phyloP scores from a whole-genome alignment of 2,329 filamentous ascomycete species.

The Venturia effusa region DNA sequence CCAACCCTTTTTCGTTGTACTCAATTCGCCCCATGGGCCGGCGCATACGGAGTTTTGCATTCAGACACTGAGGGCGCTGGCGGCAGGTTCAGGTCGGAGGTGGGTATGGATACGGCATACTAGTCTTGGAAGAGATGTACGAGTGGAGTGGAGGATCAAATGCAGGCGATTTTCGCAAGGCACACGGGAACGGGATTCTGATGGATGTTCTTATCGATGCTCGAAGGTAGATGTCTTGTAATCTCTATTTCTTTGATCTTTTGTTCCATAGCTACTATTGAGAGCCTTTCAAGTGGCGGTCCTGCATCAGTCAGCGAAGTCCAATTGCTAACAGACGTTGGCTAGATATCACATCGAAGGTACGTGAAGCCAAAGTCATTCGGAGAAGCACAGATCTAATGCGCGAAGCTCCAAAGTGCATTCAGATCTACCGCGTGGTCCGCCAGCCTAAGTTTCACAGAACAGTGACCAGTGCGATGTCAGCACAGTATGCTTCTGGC shows the following conservation, averaged over 20 bases:
- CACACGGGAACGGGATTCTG: neutral
- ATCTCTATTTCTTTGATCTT: neutral
- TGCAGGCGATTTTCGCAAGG: neutral
- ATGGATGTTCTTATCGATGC: neutral
- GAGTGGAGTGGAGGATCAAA: neutral
- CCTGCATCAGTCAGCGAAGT: neutral
- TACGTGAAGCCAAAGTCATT: neutral
- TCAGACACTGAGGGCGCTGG: neutral
- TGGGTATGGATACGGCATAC: neutral
- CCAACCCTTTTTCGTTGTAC: neutral
- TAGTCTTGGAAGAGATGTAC: neutral
- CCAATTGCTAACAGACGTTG: neutral
- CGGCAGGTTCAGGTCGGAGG: neutral
- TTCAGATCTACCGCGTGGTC: neutral
- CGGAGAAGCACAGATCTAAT: neutral
- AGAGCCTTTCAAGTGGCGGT: neutral
- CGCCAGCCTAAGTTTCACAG: neutral
- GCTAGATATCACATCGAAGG: neutral
- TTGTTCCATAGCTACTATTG: neutral
- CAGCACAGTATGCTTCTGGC: neutral
- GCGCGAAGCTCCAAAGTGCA: neutral
- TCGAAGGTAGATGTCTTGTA: neutral
- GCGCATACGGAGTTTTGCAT: neutral
- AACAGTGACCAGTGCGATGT: neutral
- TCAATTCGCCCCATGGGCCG: neutral